A percentile compares a stretch with the other conserved stretches of the same genome.
Evolutionary conservation across 495 filamentous ascomycete genomes (phyloP).

Genomic region (Xylaria curta): DNA sequence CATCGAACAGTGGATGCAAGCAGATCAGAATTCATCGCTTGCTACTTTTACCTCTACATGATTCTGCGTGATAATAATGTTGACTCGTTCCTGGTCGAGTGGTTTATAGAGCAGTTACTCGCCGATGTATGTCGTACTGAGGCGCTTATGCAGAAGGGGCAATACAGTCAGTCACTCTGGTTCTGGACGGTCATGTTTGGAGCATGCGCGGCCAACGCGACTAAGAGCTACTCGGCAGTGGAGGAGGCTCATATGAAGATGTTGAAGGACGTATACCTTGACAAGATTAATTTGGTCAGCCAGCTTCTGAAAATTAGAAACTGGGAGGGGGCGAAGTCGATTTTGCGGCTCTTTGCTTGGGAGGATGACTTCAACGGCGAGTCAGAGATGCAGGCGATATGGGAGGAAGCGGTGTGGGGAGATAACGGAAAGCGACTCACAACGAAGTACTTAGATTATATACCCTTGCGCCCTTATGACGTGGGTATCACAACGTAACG

Average conservation of each 20-base stretch:
- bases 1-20: slow-evolving; percentile 38
- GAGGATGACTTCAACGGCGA: slow-evolving; percentile 40
- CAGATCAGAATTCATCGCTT: slow-evolving; percentile 41
- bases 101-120: slow-evolving; percentile 44
- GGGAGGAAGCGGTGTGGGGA: slow-evolving; percentile 40
- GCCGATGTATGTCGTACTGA: slow-evolving; percentile 41
- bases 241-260: slow-evolving; percentile 37
- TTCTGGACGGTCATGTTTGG: slow-evolving; percentile 45
- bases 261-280: slow-evolving; percentile 35
- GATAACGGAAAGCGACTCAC: slow-evolving; percentile 26
- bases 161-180: slow-evolving; percentile 41
- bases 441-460: slow-evolving; percentile 15
- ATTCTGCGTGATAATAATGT: slow-evolving; percentile 38
- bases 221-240: slow-evolving; percentile 32
- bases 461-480: slow-evolving; percentile 19
- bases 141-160: slow-evolving; percentile 35
- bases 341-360: slow-evolving; percentile 41
- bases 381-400: slow-evolving; percentile 37
- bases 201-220: slow-evolving; percentile 36
- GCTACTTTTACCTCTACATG: slow-evolving; percentile 45
- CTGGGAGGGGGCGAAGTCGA: slow-evolving; percentile 40
- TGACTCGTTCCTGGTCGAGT: slow-evolving; percentile 41
- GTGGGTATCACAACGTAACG: slow-evolving; percentile 10
- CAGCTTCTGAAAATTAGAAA: slow-evolving; percentile 35
- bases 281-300: slow-evolving; percentile 37